Conservation (phyloP, 306 rosid species). For the Prunus davidiana region DNA sequence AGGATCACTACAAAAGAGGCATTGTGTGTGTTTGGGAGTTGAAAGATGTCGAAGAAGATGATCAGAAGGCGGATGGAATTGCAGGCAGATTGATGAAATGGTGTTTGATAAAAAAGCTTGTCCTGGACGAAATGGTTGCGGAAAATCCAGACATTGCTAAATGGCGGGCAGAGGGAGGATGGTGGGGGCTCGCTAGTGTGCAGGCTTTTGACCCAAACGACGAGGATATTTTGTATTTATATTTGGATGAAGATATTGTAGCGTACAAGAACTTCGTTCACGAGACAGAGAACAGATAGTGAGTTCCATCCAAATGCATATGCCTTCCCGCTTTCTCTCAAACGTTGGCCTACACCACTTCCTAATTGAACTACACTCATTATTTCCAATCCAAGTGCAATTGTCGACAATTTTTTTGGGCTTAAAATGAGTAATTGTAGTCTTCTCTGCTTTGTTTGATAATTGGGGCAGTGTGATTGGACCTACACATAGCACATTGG, state of each 20-base stretch:
- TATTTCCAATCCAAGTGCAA: background rate
- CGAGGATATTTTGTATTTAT: background rate
- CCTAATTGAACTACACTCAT: background rate
- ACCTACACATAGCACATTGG: no score
- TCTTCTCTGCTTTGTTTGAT: background rate
- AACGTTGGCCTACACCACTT: background rate
- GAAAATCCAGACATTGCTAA: background rate
- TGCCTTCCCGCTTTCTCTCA: background rate
- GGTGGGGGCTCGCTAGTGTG: accelerated
- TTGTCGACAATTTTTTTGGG: background rate
- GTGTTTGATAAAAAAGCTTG: background rate
- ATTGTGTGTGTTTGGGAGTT: background rate
- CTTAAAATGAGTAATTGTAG: background rate
- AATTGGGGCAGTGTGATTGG: no score
- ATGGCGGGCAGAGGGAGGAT: background rate
- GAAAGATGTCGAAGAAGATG: background rate
- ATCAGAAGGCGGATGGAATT: background rate
- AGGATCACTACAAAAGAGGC: background rate
- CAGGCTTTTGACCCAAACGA: background rate
- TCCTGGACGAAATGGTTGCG: background rate
- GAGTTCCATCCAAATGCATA: background rate
- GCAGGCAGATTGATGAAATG: background rate
- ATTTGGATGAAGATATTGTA: background rate
- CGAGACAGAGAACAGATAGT: background rate
- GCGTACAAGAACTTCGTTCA: background rate